phyloP scores from a whole-genome alignment of 2,329 filamentous ascomycete species.

The Nemania bipapillata region DNA sequence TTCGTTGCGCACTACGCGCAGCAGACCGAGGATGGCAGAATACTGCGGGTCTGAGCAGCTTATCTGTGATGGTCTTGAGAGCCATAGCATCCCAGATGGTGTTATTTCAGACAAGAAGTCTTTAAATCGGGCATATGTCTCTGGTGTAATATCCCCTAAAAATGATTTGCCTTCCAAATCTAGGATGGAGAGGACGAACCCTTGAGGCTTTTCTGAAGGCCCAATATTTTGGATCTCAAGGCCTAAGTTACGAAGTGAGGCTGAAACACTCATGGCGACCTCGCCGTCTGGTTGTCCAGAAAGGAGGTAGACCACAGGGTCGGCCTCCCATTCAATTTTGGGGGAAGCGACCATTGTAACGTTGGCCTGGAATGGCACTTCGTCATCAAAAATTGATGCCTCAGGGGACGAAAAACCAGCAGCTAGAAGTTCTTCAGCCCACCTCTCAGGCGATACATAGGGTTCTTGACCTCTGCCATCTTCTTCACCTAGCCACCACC shows the following conservation, averaged over 20 bases:
- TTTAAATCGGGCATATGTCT: slow-evolving; percentile 17
- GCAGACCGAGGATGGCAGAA: slow-evolving; percentile 28
- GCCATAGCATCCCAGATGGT: slow-evolving; percentile 27
- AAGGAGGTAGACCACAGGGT: slow-evolving; percentile 18
- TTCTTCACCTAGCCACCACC: slow-evolving; percentile 40
- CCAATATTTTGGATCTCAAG: slow-evolving; percentile 13
- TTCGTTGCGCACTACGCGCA: slow-evolving; percentile 31
- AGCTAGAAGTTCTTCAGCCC: slow-evolving; percentile 28
- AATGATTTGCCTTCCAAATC: slow-evolving; percentile 30
- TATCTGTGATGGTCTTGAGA: slow-evolving; percentile 32
- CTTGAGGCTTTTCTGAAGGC: slow-evolving; percentile 8
- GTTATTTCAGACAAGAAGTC: slow-evolving; percentile 12
- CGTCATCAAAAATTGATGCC: slow-evolving; percentile 1
- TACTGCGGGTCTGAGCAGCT: slow-evolving; percentile 30
- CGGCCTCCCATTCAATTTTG: neutral
- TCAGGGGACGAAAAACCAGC: slow-evolving; percentile 31
- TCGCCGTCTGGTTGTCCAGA: slow-evolving; percentile 16
- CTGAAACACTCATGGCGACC: neutral
- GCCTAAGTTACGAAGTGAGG: slow-evolving; percentile 4
- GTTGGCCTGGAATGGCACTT: slow-evolving; percentile 27
- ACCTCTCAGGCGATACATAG: slow-evolving; percentile 34
- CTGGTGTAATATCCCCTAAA: slow-evolving; percentile 22
- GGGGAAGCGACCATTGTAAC: slow-evolving; percentile 26
- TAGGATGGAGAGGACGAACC: slow-evolving; percentile 28
- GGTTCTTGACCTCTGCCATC: slow-evolving; percentile 36